These are phyloP conservation scores for Takashimella koratensis DNA, from an alignment of 1,284 basidiomycete species.

Conservation along the genomic window DNA sequence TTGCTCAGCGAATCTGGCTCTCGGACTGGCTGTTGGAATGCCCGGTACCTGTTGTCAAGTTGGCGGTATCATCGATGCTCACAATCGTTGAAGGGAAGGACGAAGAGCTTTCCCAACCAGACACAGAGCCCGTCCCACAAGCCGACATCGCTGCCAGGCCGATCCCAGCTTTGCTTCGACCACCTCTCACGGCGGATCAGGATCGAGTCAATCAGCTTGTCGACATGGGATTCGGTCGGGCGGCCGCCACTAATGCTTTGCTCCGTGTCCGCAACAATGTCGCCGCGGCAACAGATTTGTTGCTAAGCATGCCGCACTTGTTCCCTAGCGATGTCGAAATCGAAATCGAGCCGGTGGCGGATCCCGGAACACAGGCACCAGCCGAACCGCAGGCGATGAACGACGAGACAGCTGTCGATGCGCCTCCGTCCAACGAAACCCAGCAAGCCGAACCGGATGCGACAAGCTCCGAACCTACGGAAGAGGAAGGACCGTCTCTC, in stretches of 20 bases:
- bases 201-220: constrained; percentile 73
- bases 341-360: constrained; percentile 22
- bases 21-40: constrained; percentile 75
- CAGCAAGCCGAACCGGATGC: constrained; percentile 1
- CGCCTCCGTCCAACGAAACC: constrained; percentile 6
- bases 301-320: constrained; percentile 77
- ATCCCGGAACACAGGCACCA: constrained; percentile 8
- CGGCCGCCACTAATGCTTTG: constrained; percentile 78
- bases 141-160: neutral
- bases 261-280: constrained; percentile 83
- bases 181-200: constrained; percentile 60
- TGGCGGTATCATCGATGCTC: constrained; percentile 71
- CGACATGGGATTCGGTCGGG: constrained; percentile 95
- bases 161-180: constrained; percentile 42
- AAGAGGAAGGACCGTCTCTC: neutral
- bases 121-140: constrained; percentile 6
- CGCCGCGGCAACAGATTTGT: constrained; percentile 80
- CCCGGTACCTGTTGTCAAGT: constrained; percentile 67
- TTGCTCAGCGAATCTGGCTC: constrained; percentile 71
- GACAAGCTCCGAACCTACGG: constrained; percentile 19
- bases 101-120: constrained; percentile 55
- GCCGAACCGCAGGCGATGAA: constrained; percentile 8
- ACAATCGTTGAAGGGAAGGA: constrained; percentile 78
- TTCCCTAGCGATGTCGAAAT: constrained; percentile 51
- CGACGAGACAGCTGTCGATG: constrained; percentile 11